A percentile compares a stretch with the other conserved stretches of the same genome.
Conservation (phyloP, 306 rosid species). For the Rosa rugosa region DNA sequence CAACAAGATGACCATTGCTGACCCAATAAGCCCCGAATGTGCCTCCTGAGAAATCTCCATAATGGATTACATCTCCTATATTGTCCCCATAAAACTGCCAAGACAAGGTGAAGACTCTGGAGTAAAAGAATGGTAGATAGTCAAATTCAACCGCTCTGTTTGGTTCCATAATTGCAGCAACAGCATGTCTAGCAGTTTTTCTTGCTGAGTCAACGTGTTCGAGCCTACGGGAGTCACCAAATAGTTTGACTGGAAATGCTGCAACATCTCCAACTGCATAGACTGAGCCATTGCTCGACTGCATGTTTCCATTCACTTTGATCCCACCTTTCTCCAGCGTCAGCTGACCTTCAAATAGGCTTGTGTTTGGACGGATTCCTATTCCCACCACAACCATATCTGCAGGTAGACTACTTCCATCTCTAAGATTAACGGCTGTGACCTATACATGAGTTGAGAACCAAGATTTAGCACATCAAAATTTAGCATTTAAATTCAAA, state of each 20-base stretch:
- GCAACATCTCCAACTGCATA: slow-evolving; percentile 98
- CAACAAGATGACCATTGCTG: slow-evolving; percentile 77
- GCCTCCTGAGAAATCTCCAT: slow-evolving; percentile 71
- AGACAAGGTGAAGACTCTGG: slow-evolving; percentile 84
- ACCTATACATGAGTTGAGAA: slow-evolving; percentile 50
- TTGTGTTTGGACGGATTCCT: slow-evolving; percentile 95
- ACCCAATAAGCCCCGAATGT: slow-evolving; percentile 94
- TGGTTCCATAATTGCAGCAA: slow-evolving; percentile 72
- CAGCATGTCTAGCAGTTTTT: slow-evolving; percentile 79
- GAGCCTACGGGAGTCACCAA: slow-evolving; percentile 84
- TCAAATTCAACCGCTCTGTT: slow-evolving; percentile 68
- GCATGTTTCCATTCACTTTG: slow-evolving; percentile 89
- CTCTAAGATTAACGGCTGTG: slow-evolving; percentile 79
- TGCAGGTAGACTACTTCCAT: slow-evolving; percentile 62
- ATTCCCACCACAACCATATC: slow-evolving; percentile 98
- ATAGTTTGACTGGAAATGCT: slow-evolving; percentile 87
- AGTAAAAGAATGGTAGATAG: slow-evolving; percentile 92
- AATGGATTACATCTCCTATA: slow-evolving; percentile 78
- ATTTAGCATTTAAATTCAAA: not conserved
- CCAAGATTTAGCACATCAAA: not conserved
- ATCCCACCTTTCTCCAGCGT: slow-evolving; percentile 98
- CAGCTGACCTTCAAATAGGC: slow-evolving; percentile 95
- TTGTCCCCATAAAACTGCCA: slow-evolving; percentile 97
- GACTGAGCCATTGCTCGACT: slow-evolving; percentile 80
- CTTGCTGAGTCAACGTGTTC: slow-evolving; percentile 96